These are phyloP conservation scores for Triticum monococcum DNA, from an alignment of 176 grass and related monocot species.

Conservation along the genomic window DNA sequence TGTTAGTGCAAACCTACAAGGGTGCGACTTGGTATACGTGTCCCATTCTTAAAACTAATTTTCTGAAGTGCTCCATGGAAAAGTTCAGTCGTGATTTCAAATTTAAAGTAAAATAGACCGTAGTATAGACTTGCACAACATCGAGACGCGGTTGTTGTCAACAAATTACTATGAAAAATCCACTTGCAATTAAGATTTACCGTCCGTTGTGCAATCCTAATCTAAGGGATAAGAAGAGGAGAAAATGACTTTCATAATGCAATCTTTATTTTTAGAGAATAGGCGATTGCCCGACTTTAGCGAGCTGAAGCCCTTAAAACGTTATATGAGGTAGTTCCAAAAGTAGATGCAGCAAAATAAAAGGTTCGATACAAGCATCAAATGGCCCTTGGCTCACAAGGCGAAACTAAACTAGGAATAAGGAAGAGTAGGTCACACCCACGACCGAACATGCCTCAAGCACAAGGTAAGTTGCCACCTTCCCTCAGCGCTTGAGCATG, in stretches of 20 bases:
- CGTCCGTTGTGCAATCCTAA: background rate
- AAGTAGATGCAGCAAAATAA: no score
- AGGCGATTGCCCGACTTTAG: no score
- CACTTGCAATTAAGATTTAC: background rate
- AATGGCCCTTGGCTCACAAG: no score
- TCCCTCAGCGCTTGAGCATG: no score
- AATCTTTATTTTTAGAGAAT: no score
- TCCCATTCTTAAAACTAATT: background rate
- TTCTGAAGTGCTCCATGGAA: constrained; percentile 15
- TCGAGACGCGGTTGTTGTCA: background rate
- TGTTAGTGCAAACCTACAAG: background rate
- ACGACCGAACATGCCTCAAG: no score
- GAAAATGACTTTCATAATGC: background rate
- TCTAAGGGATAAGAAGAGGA: background rate
- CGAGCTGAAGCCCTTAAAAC: no score
- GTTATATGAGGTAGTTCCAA: no score
- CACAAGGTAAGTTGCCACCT: no score
- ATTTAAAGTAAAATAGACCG: background rate
- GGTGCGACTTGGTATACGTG: background rate
- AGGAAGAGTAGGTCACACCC: no score
- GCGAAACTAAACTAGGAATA: no score
- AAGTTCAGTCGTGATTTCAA: background rate
- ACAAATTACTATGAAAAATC: constrained; percentile 17
- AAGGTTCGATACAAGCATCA: no score
- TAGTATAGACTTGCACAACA: background rate